Evolutionary conservation across 495 filamentous ascomycete species (phyloP), one percentile per base, ranked within the genome.

Genomic region (Aspergillus ellipticus): DNA sequence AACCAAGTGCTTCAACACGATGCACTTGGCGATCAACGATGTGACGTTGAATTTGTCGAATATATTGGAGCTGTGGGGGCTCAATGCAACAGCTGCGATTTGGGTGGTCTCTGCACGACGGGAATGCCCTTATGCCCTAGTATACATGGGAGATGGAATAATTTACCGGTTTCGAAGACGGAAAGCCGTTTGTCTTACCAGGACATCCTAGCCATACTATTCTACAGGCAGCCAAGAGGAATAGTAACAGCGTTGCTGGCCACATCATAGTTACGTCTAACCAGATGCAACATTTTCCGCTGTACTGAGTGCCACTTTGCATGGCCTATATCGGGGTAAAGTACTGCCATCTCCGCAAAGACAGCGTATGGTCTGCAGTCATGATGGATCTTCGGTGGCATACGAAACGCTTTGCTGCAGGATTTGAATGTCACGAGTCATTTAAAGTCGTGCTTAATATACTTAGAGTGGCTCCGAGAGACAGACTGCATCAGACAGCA

Each of bases 381-480:
- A 7, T 77, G 74, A 53, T 74, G 75, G 7, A 78, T 78, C 31
- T 61, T 63, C 16, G 64, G 74, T 15, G 74, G 73, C 7, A 73
- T 79, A 39, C 17, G 24, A 56, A n/a, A 71, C 72, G 47, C 43
- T 76, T 3, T 68, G 71, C 3, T 77, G 76, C 46, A 77, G 74
- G 63, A 73, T 79, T 41, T 75, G 71, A 69, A 67, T 72, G 19
- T 71, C 75, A 4, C 76, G 73, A 39, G 72, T 77, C 26, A 70
- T 56, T 6, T 77, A 75, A 60, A 77, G 76, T 57, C n/a, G 35
- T n/a, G 35, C 35, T 39, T 13, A n/a, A 13, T 39, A 7, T 28
- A n/a, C n/a, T 13, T 13, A 8, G 13, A 33, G 31, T 33, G 31
- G 31, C 31, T 8, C 13, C 35, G n/a, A n/a, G 35, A n/a, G 13